phyloP scores from a whole-genome alignment of 208 protist genomes.

The Tetramitus jugosus region DNA sequence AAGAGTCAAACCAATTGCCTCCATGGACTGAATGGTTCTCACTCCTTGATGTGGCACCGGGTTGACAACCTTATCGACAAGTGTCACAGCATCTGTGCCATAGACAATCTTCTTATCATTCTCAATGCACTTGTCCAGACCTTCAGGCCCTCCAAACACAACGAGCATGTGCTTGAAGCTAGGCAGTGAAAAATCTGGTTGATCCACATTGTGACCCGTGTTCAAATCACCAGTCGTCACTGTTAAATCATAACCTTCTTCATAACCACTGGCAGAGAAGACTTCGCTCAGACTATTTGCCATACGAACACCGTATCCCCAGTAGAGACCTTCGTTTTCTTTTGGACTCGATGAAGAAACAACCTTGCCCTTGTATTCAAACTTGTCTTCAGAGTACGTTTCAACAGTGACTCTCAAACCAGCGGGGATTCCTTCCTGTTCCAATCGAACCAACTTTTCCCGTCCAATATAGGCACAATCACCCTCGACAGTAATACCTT shows the following conservation, averaged over 20 bases:
- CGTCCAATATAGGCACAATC: not conserved
- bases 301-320: conserved; percentile 14
- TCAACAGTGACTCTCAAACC: conserved; percentile 15
- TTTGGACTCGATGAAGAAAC: not conserved
- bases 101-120: not conserved
- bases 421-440: not conserved
- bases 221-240: not conserved
- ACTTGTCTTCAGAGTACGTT: not conserved
- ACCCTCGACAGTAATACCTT: not conserved
- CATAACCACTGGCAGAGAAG: not conserved
- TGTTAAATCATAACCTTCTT: not conserved
- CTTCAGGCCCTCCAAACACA: not conserved
- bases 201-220: not conserved
- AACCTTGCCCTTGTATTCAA: not conserved
- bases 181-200: not conserved
- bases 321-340: conserved; percentile 14
- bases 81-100: not conserved
- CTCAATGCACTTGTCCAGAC: not conserved
- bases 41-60: not conserved
- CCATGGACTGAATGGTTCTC: not conserved
- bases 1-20: not conserved
- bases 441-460: not conserved
- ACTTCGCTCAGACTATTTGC: not conserved
- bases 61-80: not conserved
- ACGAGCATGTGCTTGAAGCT: conserved; percentile 13